A percentile compares a stretch with the other conserved stretches of the same genome.
Evolutionary conservation across 2,329 filamentous ascomycete genomes (phyloP).

Genomic region (Aspergillus fischeri): DNA sequence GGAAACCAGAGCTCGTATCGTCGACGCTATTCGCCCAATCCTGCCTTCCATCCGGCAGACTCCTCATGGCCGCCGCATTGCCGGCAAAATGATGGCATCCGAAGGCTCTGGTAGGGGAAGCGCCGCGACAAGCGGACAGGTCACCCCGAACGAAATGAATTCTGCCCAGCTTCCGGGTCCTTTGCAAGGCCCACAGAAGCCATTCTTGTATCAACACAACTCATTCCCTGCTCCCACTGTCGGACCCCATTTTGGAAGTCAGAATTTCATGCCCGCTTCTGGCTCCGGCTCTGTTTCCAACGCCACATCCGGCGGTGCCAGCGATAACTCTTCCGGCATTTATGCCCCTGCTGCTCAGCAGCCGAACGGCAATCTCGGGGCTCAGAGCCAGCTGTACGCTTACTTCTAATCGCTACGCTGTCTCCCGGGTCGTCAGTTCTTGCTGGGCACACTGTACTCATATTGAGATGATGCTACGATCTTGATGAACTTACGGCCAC

Average conservation of each 20-base stretch:
- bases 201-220: conserved; percentile 27
- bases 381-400: conserved; percentile 27
- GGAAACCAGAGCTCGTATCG: conserved; percentile 67
- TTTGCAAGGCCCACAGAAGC: conserved; percentile 25
- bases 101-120: conserved; percentile 43
- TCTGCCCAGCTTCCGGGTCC: conserved; percentile 33
- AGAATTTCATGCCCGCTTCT: conserved; percentile 19
- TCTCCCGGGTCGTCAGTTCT: conserved; percentile 16
- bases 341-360: conserved; percentile 29
- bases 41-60: conserved; percentile 82
- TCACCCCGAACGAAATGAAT: conserved; percentile 38
- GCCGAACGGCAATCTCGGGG: conserved; percentile 22
- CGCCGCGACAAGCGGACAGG: conserved; percentile 35
- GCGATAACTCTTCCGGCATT: conserved; percentile 26
- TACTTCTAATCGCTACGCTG: conserved; percentile 28
- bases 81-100: conserved; percentile 71
- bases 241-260: conserved; percentile 23
- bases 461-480: conserved; percentile 38
- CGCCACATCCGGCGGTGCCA: conserved; percentile 23
- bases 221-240: conserved; percentile 21
- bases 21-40: conserved; percentile 81
- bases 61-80: conserved; percentile 89
- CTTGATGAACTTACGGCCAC: conserved; percentile 28
- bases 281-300: conserved; percentile 21
- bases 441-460: conserved; percentile 33